These are phyloP conservation scores for Lactifluus volemus DNA, from an alignment of 768 basidiomycete genomes.

Conservation along the genomic window DNA sequence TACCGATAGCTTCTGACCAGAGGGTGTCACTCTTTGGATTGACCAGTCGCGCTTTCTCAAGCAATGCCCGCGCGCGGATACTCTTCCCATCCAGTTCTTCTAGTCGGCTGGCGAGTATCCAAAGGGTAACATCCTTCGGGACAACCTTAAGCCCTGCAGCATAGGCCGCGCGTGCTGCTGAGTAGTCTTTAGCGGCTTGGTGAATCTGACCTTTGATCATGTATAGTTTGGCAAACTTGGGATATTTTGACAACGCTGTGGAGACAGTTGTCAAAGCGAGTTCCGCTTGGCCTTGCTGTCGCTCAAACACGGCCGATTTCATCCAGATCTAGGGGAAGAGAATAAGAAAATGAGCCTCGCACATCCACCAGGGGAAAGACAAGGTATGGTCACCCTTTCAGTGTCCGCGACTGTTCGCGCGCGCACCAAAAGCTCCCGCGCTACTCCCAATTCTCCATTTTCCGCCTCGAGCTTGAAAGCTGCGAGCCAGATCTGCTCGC, in stretches of 20 bases:
- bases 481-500: slow-evolving; percentile 96
- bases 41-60: slow-evolving; percentile 82
- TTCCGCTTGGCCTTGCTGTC: slow-evolving; percentile 71
- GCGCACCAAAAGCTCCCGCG: slow-evolving; percentile 76
- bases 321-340: slow-evolving; percentile 77
- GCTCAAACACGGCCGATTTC: slow-evolving; percentile 94
- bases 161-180: slow-evolving; percentile 70
- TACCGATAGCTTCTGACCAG: slow-evolving; percentile 86
- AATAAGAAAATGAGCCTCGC: background rate
- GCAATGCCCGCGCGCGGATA: slow-evolving; percentile 83
- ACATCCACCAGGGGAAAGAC: background rate
- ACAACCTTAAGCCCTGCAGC: slow-evolving; percentile 80
- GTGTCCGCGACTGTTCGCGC: slow-evolving; percentile 90
- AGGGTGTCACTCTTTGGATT: slow-evolving; percentile 79
- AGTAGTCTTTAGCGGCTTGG: slow-evolving; percentile 47
- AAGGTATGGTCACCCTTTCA: slow-evolving; percentile 53
- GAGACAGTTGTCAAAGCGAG: slow-evolving; percentile 69
- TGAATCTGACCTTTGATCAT: slow-evolving; percentile 96
- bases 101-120: slow-evolving; percentile 82
- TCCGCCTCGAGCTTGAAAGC: slow-evolving; percentile 96
- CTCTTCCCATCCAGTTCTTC: slow-evolving; percentile 89
- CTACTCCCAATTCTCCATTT: slow-evolving; percentile 83
- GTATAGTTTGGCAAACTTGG: slow-evolving; percentile 86
- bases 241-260: slow-evolving; percentile 74
- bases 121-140: slow-evolving; percentile 76